Base-by-base conservation (phyloP, 2,329 filamentous ascomycete species). In the Penicillium concentricum region DNA sequence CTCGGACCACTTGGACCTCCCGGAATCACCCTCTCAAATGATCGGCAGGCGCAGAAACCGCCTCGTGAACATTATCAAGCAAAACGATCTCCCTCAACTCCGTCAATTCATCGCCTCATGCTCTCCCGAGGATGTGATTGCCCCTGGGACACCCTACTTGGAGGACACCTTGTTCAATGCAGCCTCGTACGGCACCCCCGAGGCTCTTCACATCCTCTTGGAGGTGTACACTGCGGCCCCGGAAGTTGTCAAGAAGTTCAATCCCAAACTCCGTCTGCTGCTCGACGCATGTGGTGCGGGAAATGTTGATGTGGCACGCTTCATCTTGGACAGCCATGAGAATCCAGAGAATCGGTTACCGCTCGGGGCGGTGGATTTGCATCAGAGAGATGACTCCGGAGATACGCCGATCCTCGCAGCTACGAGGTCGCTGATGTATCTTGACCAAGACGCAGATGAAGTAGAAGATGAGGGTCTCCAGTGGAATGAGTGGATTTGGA, bases 91-190 rank as follows among this genome's bases (percentile, higher is more conserved):
- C 28, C 3, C 26, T 37, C 28, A 4, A 12, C 49, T 51, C 49
- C 30, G 49, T 51, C 49, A 44, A 8, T 42, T 51, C 9, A 51
- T 51, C 1, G 30, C 38, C 30, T 51, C 39, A 7, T 51, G 49
- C 39, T 35, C 49, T 44, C 49, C 49, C 38, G 49, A 51, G 28
- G 48, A 43, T 51, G 39, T 44, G 28, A 51, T 51, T n/a, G 39
- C 49, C 30, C 49, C 49, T 35, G 49, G 39, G 18, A 37, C 49
- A 37, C 38, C 49, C 49, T 51, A 51, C 38, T 43, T 44, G 49
- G 39, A 35, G 8, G 61, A 65, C 49, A 43, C 56, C 18, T 65
- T 64, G 20, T 59, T 47, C 28, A 49, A 55, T 35, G 60, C 62
- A 39, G 56, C 61, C 26, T 24, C 37, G 3, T 51, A 60, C 57